phyloP scores from a whole-genome alignment of 495 filamentous ascomycete genomes.

The Penicillium coffeae region DNA sequence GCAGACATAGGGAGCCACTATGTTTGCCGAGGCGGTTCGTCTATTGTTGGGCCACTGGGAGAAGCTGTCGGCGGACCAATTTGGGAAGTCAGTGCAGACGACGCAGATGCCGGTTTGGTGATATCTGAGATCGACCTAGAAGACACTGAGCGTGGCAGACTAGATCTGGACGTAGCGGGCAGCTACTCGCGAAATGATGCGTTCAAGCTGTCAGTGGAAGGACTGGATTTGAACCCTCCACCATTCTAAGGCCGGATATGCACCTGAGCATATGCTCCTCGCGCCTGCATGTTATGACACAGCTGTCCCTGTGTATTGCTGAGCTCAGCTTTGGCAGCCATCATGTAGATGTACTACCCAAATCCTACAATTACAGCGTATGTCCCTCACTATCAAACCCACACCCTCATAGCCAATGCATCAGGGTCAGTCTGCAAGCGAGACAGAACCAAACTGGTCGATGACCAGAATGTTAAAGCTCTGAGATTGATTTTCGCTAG shows the following conservation, averaged over 20 bases:
- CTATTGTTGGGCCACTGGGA: constrained; percentile 76
- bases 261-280: too few species aligned
- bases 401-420: constrained; percentile 32
- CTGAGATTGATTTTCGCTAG: constrained; percentile 43
- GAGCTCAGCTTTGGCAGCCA: too few species aligned
- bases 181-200: constrained; percentile 80
- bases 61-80: constrained; percentile 74
- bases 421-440: constrained; percentile 52
- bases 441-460: constrained; percentile 32
- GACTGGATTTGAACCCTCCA: constrained; percentile 69
- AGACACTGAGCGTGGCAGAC: constrained; percentile 57
- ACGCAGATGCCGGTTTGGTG: constrained; percentile 41
- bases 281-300: background rate
- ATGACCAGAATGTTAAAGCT: constrained; percentile 19
- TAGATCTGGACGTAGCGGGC: constrained; percentile 70
- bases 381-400: constrained; percentile 55
- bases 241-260: constrained; percentile 18
- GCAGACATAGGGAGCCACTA: constrained; percentile 6
- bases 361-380: constrained; percentile 2
- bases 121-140: constrained; percentile 56
- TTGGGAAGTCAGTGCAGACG: constrained; percentile 67
- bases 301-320: background rate
- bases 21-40: constrained; percentile 66
- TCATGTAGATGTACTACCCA: too few species aligned
- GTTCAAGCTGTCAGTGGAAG: constrained; percentile 73